Conservation (phyloP, 352 stramenopile genomes). For the Peronosclerospora sorghi region DNA sequence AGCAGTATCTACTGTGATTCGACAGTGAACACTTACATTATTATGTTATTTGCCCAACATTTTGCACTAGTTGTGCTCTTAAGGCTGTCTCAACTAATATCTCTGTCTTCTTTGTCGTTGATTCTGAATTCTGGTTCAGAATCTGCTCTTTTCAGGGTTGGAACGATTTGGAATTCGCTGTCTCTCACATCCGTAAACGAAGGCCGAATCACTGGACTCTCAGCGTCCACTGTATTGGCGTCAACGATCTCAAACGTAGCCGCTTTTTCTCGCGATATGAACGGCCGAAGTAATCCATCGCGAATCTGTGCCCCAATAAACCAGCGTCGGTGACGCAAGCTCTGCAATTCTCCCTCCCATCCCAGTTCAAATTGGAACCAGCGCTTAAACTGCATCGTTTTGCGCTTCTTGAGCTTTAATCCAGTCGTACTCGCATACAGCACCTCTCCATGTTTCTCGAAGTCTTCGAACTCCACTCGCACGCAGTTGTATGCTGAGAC, state of each 20-base stretch:
- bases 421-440: conserved; percentile 42
- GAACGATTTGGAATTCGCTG: not conserved
- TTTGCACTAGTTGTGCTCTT: not conserved
- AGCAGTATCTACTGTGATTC: too few relatives aligned
- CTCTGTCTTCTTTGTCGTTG: conserved; percentile 3
- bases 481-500: conserved; percentile 47
- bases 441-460: conserved; percentile 22
- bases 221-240: conserved; percentile 38
- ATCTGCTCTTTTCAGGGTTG: conserved; percentile 7
- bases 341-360: conserved; percentile 66
- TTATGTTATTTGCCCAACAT: conserved; percentile 6
- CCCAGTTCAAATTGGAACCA: conserved; percentile 56
- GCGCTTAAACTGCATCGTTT: conserved; percentile 44
- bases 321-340: conserved; percentile 49
- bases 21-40: too few relatives aligned
- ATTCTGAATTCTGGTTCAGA: conserved; percentile 12
- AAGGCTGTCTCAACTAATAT: conserved; percentile 7
- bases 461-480: conserved; percentile 36
- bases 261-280: conserved; percentile 46
- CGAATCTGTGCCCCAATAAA: conserved; percentile 57
- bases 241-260: conserved; percentile 49
- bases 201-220: conserved; percentile 22
- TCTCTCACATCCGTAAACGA: conserved; percentile 11
- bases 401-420: conserved; percentile 33
- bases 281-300: conserved; percentile 50